Percentiles rank a stretch among this genome's conserved stretches.
These are phyloP conservation scores for Babesia sp. DNA, from an alignment of 169 alveolate species.

Conservation along the genomic window DNA sequence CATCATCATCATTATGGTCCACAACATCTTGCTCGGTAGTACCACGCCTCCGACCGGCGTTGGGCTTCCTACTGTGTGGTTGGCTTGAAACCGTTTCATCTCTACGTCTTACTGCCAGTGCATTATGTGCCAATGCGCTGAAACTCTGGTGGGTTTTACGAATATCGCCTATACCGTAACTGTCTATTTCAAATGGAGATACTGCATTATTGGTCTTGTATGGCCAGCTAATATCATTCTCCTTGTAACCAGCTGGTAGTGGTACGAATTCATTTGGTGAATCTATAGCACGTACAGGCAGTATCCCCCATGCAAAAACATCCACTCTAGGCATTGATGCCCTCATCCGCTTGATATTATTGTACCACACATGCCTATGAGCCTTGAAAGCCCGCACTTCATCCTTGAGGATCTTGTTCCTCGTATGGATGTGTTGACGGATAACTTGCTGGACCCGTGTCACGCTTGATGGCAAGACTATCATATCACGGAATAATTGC, in stretches of 20 bases:
- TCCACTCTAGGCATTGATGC: constrained; percentile 15
- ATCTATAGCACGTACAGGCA: constrained; percentile 87
- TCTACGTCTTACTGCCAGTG: not conserved
- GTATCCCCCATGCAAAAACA: constrained; percentile 86
- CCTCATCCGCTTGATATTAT: not conserved
- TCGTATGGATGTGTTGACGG: constrained; percentile 16
- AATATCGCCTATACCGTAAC: constrained; percentile 58
- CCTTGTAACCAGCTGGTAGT: constrained; percentile 86
- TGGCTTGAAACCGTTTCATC: not conserved
- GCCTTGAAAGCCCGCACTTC: constrained; percentile 41
- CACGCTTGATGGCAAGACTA: constrained; percentile 8
- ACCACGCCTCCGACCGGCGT: not conserved
- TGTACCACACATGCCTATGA: constrained; percentile 41
- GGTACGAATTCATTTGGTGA: constrained; percentile 84
- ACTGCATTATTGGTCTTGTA: constrained; percentile 53
- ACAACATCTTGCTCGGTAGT: constrained; percentile 2
- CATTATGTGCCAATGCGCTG: constrained; percentile 30
- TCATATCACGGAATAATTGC: constrained; percentile 5
- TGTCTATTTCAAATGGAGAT: constrained; percentile 46
- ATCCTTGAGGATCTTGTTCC: constrained; percentile 31
- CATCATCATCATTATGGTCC: constrained; percentile 8
- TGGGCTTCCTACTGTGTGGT: constrained; percentile 10
- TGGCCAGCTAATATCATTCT: constrained; percentile 78
- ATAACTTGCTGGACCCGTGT: constrained; percentile 30
- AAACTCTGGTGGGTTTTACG: constrained; percentile 1